A percentile compares a stretch with the other conserved stretches of the same genome.
Conservation (phyloP, 2,329 filamentous ascomycete species). For the Reticulascus tulasneorum region DNA sequence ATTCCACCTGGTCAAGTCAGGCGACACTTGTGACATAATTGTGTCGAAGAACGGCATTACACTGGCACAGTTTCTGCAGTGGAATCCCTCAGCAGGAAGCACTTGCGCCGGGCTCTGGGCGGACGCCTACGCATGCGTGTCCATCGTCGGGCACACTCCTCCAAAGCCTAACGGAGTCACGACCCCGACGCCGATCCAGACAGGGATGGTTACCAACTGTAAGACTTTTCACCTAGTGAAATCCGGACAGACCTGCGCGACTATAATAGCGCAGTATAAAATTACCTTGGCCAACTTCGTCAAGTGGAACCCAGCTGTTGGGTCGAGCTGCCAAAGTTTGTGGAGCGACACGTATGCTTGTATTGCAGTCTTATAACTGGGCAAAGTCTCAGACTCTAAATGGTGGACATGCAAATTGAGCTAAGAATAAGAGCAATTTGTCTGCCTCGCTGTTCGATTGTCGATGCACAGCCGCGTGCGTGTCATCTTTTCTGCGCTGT, state of each 20-base stretch:
- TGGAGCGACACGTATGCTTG: slow-evolving; percentile 10
- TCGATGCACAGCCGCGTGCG: no score
- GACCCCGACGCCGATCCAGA: slow-evolving; percentile 15
- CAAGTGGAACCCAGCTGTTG: slow-evolving; percentile 16
- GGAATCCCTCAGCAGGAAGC: not conserved
- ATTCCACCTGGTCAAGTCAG: slow-evolving; percentile 7
- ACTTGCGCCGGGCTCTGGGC: not conserved
- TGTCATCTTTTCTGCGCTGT: no score
- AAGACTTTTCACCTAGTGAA: slow-evolving; percentile 22
- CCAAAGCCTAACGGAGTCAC: slow-evolving; percentile 3
- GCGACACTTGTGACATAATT: not conserved
- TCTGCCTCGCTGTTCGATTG: no score
- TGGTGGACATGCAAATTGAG: no score
- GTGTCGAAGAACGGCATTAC: not conserved
- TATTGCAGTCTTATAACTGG: slow-evolving; percentile 8
- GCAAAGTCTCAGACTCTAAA: no score
- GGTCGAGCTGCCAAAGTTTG: slow-evolving; percentile 11
- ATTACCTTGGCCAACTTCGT: slow-evolving; percentile 21
- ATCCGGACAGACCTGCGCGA: slow-evolving; percentile 17
- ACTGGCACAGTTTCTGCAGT: not conserved
- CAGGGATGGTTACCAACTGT: slow-evolving; percentile 19
- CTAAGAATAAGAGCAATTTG: no score
- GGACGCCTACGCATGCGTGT: not conserved
- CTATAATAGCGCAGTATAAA: slow-evolving; percentile 17
- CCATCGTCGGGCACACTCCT: not conserved